Evolutionary conservation across 2,329 filamentous ascomycete genomes (phyloP).

Genomic region (Pseudodiploospora longispora): DNA sequence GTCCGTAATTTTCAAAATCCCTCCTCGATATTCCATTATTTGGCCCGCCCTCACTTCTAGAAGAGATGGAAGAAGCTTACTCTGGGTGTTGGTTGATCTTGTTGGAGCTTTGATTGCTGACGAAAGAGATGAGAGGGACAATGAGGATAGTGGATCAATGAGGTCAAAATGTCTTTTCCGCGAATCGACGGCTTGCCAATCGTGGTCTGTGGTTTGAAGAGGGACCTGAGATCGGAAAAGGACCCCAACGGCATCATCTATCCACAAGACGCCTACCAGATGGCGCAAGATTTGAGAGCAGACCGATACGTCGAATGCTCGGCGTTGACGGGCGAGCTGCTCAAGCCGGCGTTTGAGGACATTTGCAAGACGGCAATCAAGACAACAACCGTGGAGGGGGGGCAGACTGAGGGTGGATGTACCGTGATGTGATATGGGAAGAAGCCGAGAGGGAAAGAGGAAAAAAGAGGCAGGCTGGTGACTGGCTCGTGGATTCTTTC

Average conservation of each 20-base stretch:
- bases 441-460: not conserved
- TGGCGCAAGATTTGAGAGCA: constrained; percentile 49
- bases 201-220: constrained; percentile 51
- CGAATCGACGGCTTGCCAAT: constrained; percentile 43
- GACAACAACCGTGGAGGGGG: constrained; percentile 37
- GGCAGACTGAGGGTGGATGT: constrained; percentile 50
- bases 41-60: not conserved
- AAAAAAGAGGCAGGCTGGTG: too few species aligned
- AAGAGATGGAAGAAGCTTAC: not conserved
- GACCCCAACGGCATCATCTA: constrained; percentile 54
- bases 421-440: constrained; percentile 33
- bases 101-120: too few species aligned
- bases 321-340: constrained; percentile 50
- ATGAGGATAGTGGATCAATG: constrained; percentile 45
- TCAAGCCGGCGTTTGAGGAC: constrained; percentile 51
- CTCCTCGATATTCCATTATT: not conserved
- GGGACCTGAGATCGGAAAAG: constrained; percentile 48
- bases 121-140: not conserved
- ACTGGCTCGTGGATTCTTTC: constrained; percentile 3
- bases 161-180: constrained; percentile 41
- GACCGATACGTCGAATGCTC: constrained; percentile 60
- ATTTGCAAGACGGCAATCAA: constrained; percentile 48
- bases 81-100: not conserved
- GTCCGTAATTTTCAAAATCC: constrained; percentile 28
- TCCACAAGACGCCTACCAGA: constrained; percentile 50